phyloP scores from a whole-genome alignment of 495 filamentous ascomycete species.

The Xanthoparmelia taractica region DNA sequence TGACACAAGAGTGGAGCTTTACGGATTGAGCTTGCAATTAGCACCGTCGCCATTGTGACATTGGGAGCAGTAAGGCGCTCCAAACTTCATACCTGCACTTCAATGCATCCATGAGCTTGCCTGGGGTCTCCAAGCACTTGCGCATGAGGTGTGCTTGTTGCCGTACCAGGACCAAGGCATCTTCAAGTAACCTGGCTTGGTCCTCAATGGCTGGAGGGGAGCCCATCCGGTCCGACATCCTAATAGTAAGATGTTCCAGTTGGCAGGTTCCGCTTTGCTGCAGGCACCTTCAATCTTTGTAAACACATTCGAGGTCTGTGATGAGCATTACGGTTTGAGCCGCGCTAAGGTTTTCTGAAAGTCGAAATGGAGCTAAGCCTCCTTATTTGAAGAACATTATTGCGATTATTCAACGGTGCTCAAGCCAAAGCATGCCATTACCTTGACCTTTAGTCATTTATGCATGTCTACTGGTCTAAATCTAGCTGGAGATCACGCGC shows the following conservation, averaged over 20 bases:
- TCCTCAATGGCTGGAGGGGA: constrained; percentile 71
- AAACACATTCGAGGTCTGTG: not conserved
- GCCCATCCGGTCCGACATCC: constrained; percentile 52
- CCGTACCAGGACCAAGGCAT: constrained; percentile 91
- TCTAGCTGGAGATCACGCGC: not conserved
- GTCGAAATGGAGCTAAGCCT: no score
- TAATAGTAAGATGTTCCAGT: constrained; percentile 21
- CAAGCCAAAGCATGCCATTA: no score
- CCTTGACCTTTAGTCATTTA: not conserved
- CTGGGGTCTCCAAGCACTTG: constrained; percentile 92
- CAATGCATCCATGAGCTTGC: constrained; percentile 98
- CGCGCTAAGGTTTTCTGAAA: not conserved
- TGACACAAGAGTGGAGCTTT: constrained; percentile 90
- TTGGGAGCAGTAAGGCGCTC: not conserved
- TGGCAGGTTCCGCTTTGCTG: constrained; percentile 5
- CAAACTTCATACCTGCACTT: constrained; percentile 75
- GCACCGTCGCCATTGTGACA: not conserved
- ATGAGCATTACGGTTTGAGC: not conserved
- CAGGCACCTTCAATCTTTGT: not conserved
- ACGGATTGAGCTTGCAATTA: constrained; percentile 10
- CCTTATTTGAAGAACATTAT: not conserved
- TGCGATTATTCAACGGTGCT: no score
- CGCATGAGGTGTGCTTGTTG: constrained; percentile 95
- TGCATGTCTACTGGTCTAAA: not conserved
- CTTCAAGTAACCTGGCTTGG: constrained; percentile 88